Percentiles rank a stretch among this genome's conserved stretches.
These are phyloP conservation scores for Microcos paniculata DNA, from an alignment of 345 rosid species.

Conservation along the genomic window DNA sequence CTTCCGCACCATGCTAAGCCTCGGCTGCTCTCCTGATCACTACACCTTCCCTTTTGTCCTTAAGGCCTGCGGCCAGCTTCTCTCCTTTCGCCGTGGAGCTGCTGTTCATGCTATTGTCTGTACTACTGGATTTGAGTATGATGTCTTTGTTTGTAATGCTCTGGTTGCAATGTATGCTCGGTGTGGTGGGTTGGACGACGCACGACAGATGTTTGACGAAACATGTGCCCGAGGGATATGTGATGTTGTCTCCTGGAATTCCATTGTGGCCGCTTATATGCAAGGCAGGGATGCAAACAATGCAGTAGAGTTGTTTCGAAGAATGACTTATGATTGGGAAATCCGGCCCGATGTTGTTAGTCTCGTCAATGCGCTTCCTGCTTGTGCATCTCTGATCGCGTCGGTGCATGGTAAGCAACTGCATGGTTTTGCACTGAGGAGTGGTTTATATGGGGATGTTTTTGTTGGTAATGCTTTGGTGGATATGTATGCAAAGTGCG, in stretches of 20 bases:
- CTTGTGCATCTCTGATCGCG: slow-evolving; percentile 53
- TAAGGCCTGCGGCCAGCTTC: slow-evolving; percentile 71
- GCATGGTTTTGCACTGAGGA: slow-evolving; percentile 55
- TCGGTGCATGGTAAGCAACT: slow-evolving; percentile 49
- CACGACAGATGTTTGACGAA: slow-evolving; percentile 71
- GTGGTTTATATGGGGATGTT: slow-evolving; percentile 52
- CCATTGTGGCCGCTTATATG: slow-evolving; percentile 51
- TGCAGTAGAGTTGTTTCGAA: slow-evolving; percentile 47
- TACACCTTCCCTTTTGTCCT: slow-evolving; percentile 75
- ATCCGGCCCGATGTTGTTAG: slow-evolving; percentile 53
- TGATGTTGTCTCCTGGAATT: slow-evolving; percentile 82
- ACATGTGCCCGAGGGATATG: slow-evolving; percentile 38
- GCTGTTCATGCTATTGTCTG: slow-evolving; percentile 49
- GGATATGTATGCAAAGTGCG: slow-evolving; percentile 87
- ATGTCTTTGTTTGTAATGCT: slow-evolving; percentile 76
- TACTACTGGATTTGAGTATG: slow-evolving; percentile 46
- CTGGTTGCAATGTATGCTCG: slow-evolving; percentile 61
- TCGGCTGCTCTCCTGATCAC: slow-evolving; percentile 70
- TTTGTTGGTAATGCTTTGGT: slow-evolving; percentile 72
- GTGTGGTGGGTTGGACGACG: slow-evolving; percentile 49
- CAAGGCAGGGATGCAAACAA: slow-evolving; percentile 45
- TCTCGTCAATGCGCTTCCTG: slow-evolving; percentile 68
- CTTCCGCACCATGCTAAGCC: slow-evolving; percentile 45
- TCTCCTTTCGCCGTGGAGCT: slow-evolving; percentile 38
- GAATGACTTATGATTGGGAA: slow-evolving; percentile 42